Base-by-base conservation (phyloP, 257 asterid genomes). In the Plantago major region DNA sequence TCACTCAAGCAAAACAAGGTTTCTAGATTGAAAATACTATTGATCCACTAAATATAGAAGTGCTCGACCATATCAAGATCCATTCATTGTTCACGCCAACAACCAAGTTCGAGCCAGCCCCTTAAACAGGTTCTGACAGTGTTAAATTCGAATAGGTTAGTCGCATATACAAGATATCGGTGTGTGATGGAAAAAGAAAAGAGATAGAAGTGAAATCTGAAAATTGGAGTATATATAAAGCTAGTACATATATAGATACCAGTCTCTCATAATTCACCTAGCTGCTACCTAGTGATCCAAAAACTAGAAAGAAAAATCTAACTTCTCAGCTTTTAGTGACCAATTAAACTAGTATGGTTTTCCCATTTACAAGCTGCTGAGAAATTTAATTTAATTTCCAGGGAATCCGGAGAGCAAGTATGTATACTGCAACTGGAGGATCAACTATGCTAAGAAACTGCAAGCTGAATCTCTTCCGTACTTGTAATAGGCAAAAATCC, bases 391-490 rank as follows among this genome's bases (percentile, higher is more conserved):
- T 22, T 22, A 22, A 22, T 22, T 51, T 54, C 52, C n/a, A 42
- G 74, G 72, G 73, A 73, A 75, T 78, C 73, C 52, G 76, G 81
- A 83, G 84, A 77, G 79, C 33, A 60, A 60, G 53, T 44, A 60
- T 13, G 17, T 43, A 46, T 16, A 12, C 7, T 14, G 12, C 11
- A 33, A 33, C 40, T 33, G 40, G 40, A 33, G 7, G 7, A 33
- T 33, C 6, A 33, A 33, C 40, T 33, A 33, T 38, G 60, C 19
- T 22, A 77, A 38, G 84, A 79, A 55, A 78, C 76, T 1, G 85
- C 89, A 40, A 76, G 70, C 16, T 85, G 95, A 58, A 84, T 86
- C 68, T 91, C 95, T 44, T 87, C 85, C 74, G 84, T 94, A 9
- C 37, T 71, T 12, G 40, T 33, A 33, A 88, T 57, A 0, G 96